Base-by-base conservation (phyloP, 2,329 filamentous ascomycete species). In the Epichloe typhina region DNA sequence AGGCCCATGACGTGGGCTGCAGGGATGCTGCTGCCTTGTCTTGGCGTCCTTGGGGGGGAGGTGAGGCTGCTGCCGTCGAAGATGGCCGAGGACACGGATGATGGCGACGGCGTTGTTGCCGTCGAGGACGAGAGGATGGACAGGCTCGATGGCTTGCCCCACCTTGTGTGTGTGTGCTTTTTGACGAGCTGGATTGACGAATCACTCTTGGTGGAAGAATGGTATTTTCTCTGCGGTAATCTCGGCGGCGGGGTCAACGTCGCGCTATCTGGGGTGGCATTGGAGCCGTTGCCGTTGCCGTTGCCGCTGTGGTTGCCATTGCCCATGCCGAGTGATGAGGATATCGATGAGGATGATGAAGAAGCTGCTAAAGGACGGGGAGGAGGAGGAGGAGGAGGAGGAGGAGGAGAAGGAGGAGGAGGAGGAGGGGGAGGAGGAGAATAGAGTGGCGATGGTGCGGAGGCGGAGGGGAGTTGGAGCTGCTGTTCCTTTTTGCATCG, bases 1-100 rank as follows among this genome's bases (percentile, higher is more conserved):
- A 64, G 53, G 36, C 52, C 39, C 40, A 54, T 50, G 44, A 60
- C 51, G n/a, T 54, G 52, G 3, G 55, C 17, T 2, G 17, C 51
- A 1, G 56, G 52, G 4, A 46, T 19, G 3, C 26, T 19, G 3
- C 26, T 31, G 21, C 9, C 46, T 11, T 48, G 39, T 5, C 31
- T 19, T 31, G 56, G 49, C 8, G 55, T 52, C 19, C 38, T 42
- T 5, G 49, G 54, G 11, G 11, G 47, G 23, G 51, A 52, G 13
- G 45, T 17, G n/a, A 46, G 39, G 17, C 35, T 23, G 13, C 21
- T 43, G 40, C 5, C 11, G 23, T 42, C 39, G 17, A 13, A n/a
- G 3, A 36, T 21, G 40, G n/a, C 5, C 15, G 41, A 35, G 6
- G n/a, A 31, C 6, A 38, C 9, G 2, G 50, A 36, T 5, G 40